Conservation (phyloP, 2,329 filamentous ascomycete genomes). For the Botrytis cinerea region DNA sequence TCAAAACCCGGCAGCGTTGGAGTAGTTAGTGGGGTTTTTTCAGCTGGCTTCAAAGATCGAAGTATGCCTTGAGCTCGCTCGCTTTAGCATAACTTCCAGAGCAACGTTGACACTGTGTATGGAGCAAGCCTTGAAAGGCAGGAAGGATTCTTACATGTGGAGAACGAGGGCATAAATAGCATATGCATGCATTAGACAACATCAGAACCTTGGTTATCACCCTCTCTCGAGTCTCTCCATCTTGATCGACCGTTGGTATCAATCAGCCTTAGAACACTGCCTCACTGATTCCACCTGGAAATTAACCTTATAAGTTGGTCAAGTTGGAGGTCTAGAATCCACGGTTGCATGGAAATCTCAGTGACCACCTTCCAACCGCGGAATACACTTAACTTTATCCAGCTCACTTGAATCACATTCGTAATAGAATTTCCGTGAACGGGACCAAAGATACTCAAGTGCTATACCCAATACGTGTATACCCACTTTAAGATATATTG, state of each 20-base stretch:
- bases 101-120: background rate
- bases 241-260: background rate
- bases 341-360: background rate
- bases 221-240: background rate
- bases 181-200: background rate
- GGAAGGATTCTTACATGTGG: background rate
- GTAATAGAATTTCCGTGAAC: background rate
- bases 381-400: background rate
- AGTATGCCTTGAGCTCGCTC: background rate
- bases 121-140: background rate
- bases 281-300: background rate
- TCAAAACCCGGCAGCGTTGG: background rate
- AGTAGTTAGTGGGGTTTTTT: background rate
- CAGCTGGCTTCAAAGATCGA: background rate
- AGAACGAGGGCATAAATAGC: background rate
- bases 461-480: background rate
- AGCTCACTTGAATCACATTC: background rate
- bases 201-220: background rate
- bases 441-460: background rate
- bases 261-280: slow-evolving; percentile 15
- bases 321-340: background rate
- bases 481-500: background rate
- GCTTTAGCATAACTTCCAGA: background rate
- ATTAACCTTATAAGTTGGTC: background rate
- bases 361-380: background rate